A percentile compares a stretch with the other conserved stretches of the same genome.
Conservation (phyloP, 306 rosid genomes). For the Cicer cuneatum region DNA sequence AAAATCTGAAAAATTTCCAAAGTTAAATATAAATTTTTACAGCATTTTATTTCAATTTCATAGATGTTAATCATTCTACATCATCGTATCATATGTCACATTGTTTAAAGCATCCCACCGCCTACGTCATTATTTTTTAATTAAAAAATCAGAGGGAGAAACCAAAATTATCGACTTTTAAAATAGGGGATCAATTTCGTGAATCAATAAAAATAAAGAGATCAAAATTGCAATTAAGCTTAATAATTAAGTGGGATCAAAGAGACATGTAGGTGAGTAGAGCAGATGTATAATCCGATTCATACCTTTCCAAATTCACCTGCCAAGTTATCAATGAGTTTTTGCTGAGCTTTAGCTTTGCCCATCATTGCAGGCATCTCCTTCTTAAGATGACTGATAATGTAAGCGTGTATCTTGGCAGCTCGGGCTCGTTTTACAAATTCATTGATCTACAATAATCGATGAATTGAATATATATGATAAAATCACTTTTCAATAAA, state of each 20-base stretch:
- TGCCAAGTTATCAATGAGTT: constrained; percentile 71
- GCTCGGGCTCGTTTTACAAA: constrained; percentile 94
- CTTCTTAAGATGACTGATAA: constrained; percentile 82
- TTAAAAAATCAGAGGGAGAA: too few species aligned
- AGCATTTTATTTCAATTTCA: too few species aligned
- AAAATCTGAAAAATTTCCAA: too few species aligned
- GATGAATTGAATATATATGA: constrained; percentile 14
- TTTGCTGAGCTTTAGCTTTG: constrained; percentile 83
- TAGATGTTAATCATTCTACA: too few species aligned
- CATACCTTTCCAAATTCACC: constrained; percentile 87
- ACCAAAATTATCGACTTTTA: too few species aligned
- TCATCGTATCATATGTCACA: too few species aligned
- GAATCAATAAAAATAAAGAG: too few species aligned
- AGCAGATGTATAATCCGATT: constrained; percentile 1
- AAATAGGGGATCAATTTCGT: too few species aligned
- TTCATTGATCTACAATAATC: constrained; percentile 74
- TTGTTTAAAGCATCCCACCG: too few species aligned
- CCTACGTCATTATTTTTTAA: too few species aligned
- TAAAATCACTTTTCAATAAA: constrained; percentile 15
- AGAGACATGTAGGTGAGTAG: constrained; percentile 24
- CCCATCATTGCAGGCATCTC: constrained; percentile 94
- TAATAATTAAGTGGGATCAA: constrained; percentile 3
- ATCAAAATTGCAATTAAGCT: too few species aligned
- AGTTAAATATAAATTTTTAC: too few species aligned
- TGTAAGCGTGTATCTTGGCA: constrained; percentile 88